Percentiles rank a stretch among this genome's conserved stretches.
Conservation (phyloP, 2,329 filamentous ascomycete species). For the Epichloe brachyelytri region DNA sequence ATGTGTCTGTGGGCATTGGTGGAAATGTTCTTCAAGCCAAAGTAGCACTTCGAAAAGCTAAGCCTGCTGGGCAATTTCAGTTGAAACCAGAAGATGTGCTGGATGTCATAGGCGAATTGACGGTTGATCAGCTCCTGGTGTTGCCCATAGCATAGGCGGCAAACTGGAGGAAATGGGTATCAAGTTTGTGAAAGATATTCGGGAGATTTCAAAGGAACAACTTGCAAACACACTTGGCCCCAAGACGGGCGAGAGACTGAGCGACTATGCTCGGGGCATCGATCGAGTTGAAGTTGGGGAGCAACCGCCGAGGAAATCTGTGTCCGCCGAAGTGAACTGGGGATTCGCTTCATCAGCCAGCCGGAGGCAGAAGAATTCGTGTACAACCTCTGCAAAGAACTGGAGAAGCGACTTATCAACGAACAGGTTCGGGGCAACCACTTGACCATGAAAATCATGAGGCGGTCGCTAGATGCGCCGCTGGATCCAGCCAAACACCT, state of each 20-base stretch:
- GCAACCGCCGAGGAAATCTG: conserved; percentile 76
- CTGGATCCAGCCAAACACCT: conserved; percentile 86
- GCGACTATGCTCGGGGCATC: conserved; percentile 81
- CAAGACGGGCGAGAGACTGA: conserved; percentile 84
- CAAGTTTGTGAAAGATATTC: conserved; percentile 70
- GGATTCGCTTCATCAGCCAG: conserved; percentile 85
- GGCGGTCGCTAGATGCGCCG: conserved; percentile 71
- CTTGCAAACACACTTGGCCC: conserved; percentile 65
- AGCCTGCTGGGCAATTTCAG: conserved; percentile 86
- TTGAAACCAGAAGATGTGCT: conserved; percentile 70
- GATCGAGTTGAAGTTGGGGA: conserved; percentile 78
- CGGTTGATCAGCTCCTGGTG: conserved; percentile 72
- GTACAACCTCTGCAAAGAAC: conserved; percentile 68
- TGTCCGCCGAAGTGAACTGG: conserved; percentile 97
- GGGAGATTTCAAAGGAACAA: conserved; percentile 62
- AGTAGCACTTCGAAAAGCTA: conserved; percentile 78
- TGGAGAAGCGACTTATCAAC: conserved; percentile 67
- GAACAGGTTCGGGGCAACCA: conserved; percentile 80
- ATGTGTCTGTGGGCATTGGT: conserved; percentile 87
- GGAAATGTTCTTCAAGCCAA: conserved; percentile 85
- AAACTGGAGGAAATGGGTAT: conserved; percentile 83
- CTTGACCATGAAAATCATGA: conserved; percentile 91
- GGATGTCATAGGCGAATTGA: conserved; percentile 62
- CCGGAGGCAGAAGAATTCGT: conserved; percentile 91
- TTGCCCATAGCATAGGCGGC: conserved; percentile 78